Conservation (phyloP, 768 basidiomycete species). For the Chiua virens region DNA sequence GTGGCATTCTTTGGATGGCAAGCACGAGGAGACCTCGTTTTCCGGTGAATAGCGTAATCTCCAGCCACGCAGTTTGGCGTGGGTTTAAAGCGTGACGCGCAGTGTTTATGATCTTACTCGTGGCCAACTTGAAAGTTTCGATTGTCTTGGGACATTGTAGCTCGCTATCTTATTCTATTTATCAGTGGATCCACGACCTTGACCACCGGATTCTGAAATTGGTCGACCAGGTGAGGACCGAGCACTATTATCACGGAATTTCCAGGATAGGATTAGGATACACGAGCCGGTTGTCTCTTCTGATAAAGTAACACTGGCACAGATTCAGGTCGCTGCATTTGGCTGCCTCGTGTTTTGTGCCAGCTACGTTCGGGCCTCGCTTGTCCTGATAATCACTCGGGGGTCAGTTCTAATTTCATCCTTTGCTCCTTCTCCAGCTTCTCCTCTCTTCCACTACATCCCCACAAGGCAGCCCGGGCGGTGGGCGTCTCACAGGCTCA, state of each 20-base stretch:
- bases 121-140: slow-evolving; percentile 1
- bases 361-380: slow-evolving; percentile 22
- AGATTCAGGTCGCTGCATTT: slow-evolving; percentile 26
- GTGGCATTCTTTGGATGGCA: slow-evolving; percentile 1
- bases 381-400: slow-evolving; percentile 34
- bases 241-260: background rate
- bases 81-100: slow-evolving; percentile 14
- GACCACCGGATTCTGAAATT: background rate
- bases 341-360: slow-evolving; percentile 36
- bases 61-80: slow-evolving; percentile 17
- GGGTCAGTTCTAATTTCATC: slow-evolving; percentile 29
- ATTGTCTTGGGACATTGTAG: background rate
- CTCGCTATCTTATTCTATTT: background rate
- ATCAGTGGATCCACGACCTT: background rate
- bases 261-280: slow-evolving; percentile 13
- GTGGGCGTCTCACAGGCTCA: slow-evolving; percentile 12
- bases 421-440: slow-evolving; percentile 13
- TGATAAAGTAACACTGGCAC: slow-evolving; percentile 29
- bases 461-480: slow-evolving; percentile 21
- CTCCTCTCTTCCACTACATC: slow-evolving; percentile 18
- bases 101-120: slow-evolving; percentile 9
- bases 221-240: slow-evolving; percentile 1
- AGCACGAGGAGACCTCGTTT: slow-evolving; percentile 33
- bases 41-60: slow-evolving; percentile 20
- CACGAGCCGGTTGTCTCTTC: slow-evolving; percentile 3